These are phyloP conservation scores for Xylariaceae sp. DNA, from an alignment of 2,329 filamentous ascomycete genomes.

Conservation along the genomic window DNA sequence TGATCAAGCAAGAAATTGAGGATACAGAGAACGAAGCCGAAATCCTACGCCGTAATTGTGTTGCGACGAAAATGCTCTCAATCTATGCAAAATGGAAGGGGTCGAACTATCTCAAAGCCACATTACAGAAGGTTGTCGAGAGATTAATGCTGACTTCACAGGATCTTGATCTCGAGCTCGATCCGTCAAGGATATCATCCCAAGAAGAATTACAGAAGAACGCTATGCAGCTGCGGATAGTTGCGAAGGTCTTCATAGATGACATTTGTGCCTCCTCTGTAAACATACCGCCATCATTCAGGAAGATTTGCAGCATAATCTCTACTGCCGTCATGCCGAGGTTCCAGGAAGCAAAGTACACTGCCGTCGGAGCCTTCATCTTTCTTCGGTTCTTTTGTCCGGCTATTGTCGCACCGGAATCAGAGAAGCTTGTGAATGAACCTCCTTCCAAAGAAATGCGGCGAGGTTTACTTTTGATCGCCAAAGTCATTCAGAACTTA, in stretches of 20 bases:
- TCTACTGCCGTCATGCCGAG: constrained; percentile 66
- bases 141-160: constrained; percentile 70
- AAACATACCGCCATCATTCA: constrained; percentile 68
- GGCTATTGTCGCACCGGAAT: constrained; percentile 73
- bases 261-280: constrained; percentile 70
- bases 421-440: constrained; percentile 67
- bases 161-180: constrained; percentile 71
- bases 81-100: constrained; percentile 77
- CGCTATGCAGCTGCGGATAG: constrained; percentile 68
- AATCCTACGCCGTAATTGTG: constrained; percentile 70
- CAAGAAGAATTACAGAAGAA: constrained; percentile 71
- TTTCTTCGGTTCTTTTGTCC: constrained; percentile 77
- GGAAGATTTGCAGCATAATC: constrained; percentile 73
- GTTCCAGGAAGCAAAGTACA: constrained; percentile 75
- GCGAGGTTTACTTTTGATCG: constrained; percentile 70
- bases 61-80: constrained; percentile 76
- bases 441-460: constrained; percentile 73
- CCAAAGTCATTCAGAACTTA: constrained; percentile 74
- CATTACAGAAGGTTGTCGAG: constrained; percentile 71
- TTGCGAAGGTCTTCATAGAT: constrained; percentile 74
- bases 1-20: constrained; percentile 73
- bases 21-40: constrained; percentile 75
- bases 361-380: constrained; percentile 73
- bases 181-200: constrained; percentile 66
- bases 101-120: constrained; percentile 65